Base-by-base conservation (phyloP, 169 alveolate genomes). In the Plasmodium fragile region DNA sequence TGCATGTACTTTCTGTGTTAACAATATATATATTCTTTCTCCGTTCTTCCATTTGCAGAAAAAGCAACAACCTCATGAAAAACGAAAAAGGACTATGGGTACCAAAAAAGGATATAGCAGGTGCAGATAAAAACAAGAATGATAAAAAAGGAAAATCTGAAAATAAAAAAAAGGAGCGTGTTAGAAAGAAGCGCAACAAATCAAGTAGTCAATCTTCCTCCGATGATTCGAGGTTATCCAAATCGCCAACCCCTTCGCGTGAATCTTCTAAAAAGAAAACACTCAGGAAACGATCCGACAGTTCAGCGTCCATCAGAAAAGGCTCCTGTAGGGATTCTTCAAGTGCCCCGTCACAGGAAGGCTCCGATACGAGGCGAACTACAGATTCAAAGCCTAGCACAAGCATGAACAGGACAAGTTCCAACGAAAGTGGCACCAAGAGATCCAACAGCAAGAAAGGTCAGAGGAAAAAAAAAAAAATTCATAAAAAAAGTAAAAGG, bases 41-140 rank as follows among this genome's bases (percentile, higher is more conserved):
- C n/a, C 4, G 10, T 4, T 32, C 7, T 81, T 34, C 82, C 49
- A 49, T 78, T 41, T 52, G 5, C 53, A 83, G 92, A 39, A 83
- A 83, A 70, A 70, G 82, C 73, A 83, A 83, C 36, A 83, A 83
- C 83, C 69, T 83, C 5, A 25, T 70, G 6, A 83, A 83, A 39
- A 83, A 83, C 75, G 92, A 70, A 39, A 83, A 83, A 34, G 92
- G 92, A 22, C 28, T 83, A 10, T 83, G 82, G 82, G 81, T 70
- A 10, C 75, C 81, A 83, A 83, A 70, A 43, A 83, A 69, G 82
- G 75, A 73, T 41, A 43, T 28, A 32, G n/a, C 45, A 8, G 22
- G 28, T 6, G 92, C 41, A 43, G 79, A 39, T 82, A 22, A 81
- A 81, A 45, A 30, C 30, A 59, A 69, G 49, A 25, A 53, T 65